Conservation (phyloP, 106 monocot genomes). For the Dioscorea zingiberensis region DNA sequence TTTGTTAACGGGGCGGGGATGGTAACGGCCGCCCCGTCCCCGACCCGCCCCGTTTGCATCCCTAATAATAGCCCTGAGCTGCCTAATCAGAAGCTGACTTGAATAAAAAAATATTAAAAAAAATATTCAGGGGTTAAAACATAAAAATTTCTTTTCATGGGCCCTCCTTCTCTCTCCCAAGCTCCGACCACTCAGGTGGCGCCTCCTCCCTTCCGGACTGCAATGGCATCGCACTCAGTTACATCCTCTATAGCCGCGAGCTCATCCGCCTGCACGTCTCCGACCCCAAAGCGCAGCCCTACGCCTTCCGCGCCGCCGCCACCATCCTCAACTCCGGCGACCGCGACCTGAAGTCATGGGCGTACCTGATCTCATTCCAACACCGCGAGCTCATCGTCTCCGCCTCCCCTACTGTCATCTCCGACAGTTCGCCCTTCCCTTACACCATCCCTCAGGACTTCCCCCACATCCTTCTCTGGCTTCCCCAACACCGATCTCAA, state of each 20-base stretch:
- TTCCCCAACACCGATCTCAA: too few relatives aligned
- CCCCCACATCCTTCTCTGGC: too few relatives aligned
- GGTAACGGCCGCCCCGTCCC: too few relatives aligned
- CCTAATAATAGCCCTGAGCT: too few relatives aligned
- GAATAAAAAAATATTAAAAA: too few relatives aligned
- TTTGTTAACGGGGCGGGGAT: too few relatives aligned
- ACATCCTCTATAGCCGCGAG: conserved; percentile 1
- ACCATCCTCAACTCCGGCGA: conserved; percentile 43
- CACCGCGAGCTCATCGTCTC: conserved; percentile 72
- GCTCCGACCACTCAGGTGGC: conserved; percentile 4
- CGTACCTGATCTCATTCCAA: conserved; percentile 27
- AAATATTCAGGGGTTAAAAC: too few relatives aligned
- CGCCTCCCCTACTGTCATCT: conserved; percentile 40
- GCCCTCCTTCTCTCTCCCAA: neutral
- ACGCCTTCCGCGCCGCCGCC: conserved; percentile 32
- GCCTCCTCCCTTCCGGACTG: too few relatives aligned
- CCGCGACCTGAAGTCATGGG: conserved; percentile 40
- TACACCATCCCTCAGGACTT: too few relatives aligned
- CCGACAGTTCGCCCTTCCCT: conserved; percentile 60
- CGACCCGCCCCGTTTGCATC: too few relatives aligned
- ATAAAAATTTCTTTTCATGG: too few relatives aligned
- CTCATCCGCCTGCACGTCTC: conserved; percentile 40
- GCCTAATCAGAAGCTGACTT: too few relatives aligned
- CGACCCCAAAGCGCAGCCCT: conserved; percentile 32
- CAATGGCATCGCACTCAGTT: conserved; percentile 48